A percentile compares a stretch with the other conserved stretches of the same genome.
phyloP scores from a whole-genome alignment of 208 protist genomes.

The Leishmania turanica region DNA sequence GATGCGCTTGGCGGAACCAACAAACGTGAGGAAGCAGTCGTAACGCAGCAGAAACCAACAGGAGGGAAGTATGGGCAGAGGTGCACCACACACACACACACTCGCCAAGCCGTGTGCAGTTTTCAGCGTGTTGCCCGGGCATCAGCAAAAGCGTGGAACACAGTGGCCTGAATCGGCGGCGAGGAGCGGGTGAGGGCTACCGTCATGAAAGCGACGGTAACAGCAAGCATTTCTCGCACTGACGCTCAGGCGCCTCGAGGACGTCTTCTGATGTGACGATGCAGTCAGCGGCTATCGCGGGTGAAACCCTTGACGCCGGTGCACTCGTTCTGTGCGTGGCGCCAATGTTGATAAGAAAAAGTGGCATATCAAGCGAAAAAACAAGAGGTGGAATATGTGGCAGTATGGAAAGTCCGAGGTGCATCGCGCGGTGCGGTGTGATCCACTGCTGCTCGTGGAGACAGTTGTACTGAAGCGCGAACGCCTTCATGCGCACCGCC shows the following conservation, averaged over 20 bases:
- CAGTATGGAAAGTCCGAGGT: neutral
- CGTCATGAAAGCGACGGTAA: neutral
- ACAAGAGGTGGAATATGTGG: neutral
- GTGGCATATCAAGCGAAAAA: neutral
- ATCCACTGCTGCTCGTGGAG: slow-evolving; percentile 61
- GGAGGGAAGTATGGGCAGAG: neutral
- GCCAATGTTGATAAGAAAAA: slow-evolving; percentile 1
- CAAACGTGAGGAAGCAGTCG: neutral
- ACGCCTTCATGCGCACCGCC: slow-evolving; percentile 63
- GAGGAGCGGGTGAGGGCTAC: neutral
- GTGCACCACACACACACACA: neutral
- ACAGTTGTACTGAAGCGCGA: slow-evolving; percentile 51
- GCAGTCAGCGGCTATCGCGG: neutral
- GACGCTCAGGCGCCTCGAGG: neutral
- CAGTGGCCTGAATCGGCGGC: neutral
- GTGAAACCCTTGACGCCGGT: neutral
- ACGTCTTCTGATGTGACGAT: neutral
- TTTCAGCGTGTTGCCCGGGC: neutral
- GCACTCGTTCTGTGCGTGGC: neutral
- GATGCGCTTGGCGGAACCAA: neutral
- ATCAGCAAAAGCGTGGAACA: neutral
- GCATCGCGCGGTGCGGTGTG: slow-evolving; percentile 21
- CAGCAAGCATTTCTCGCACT: neutral
- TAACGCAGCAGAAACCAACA: neutral
- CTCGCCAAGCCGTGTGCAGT: neutral